Evolutionary conservation across 768 basidiomycete genomes (phyloP).

Genomic region (Trametes maxima): DNA sequence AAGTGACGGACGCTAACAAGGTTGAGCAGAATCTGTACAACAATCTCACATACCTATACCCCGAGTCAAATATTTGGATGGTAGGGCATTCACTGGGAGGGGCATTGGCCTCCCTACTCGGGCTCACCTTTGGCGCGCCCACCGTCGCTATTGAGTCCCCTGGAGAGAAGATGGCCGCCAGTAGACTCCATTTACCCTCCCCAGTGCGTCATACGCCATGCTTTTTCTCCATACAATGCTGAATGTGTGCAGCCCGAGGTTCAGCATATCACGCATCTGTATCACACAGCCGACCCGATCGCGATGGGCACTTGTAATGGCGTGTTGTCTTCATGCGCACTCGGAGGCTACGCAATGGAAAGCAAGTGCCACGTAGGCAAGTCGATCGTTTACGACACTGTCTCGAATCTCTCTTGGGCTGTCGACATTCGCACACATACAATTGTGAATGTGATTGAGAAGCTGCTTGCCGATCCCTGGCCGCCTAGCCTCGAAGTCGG

Average conservation of each 20-base stretch:
- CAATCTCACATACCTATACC: conserved; percentile 92
- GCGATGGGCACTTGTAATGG: conserved; percentile 90
- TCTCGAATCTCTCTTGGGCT: conserved; percentile 80
- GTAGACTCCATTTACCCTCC: conserved; percentile 81
- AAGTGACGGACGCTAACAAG: background rate
- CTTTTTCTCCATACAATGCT: background rate
- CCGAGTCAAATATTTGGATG: conserved; percentile 88
- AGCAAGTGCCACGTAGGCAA: conserved; percentile 84
- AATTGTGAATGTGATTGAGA: conserved; percentile 79
- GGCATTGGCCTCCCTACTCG: conserved; percentile 80
- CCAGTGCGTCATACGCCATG: conserved; percentile 53
- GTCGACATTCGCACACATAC: conserved; percentile 82
- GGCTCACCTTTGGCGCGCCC: conserved; percentile 86
- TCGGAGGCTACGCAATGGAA: conserved; percentile 91
- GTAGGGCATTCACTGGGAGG: conserved; percentile 73
- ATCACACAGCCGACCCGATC: conserved; percentile 94
- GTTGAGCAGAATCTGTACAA: conserved; percentile 81
- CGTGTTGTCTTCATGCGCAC: conserved; percentile 74
- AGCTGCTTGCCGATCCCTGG: conserved; percentile 74
- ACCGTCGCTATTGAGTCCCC: conserved; percentile 89
- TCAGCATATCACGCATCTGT: conserved; percentile 86
- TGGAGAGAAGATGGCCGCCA: conserved; percentile 80
- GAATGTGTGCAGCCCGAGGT: conserved; percentile 55
- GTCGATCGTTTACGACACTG: conserved; percentile 90
- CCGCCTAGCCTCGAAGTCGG: conserved; percentile 58